Evolutionary conservation across 2,329 filamentous ascomycete genomes (phyloP).

Genomic region (Penicillium sp.): DNA sequence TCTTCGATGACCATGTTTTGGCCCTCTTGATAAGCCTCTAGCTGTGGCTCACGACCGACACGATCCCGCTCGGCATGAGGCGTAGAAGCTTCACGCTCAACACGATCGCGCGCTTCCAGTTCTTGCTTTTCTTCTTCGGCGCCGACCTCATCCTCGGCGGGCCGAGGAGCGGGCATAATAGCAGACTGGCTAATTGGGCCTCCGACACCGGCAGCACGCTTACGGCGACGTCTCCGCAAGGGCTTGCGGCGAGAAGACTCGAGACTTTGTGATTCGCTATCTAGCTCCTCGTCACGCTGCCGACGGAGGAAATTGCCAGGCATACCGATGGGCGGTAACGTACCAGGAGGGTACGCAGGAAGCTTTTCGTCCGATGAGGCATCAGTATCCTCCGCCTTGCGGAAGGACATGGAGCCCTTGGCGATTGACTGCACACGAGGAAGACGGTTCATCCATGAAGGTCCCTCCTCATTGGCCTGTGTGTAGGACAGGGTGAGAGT

Average conservation of each 20-base stretch:
- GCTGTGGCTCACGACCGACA: slow-evolving; percentile 35
- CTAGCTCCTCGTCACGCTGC: slow-evolving; percentile 65
- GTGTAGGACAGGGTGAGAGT: slow-evolving; percentile 97
- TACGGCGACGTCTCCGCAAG: slow-evolving; percentile 58
- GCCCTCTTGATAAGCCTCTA: slow-evolving; percentile 80
- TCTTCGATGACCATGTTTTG: slow-evolving; percentile 78
- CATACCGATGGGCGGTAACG: slow-evolving; percentile 67
- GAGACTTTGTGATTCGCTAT: slow-evolving; percentile 55
- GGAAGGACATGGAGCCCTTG: slow-evolving; percentile 70
- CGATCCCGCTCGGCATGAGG: slow-evolving; percentile 30
- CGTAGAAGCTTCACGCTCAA: slow-evolving; percentile 40
- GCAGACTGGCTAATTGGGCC: slow-evolving; percentile 88
- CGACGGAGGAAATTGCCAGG: slow-evolving; percentile 77
- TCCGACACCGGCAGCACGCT: slow-evolving; percentile 73
- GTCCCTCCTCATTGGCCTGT: slow-evolving; percentile 78
- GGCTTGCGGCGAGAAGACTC: slow-evolving; percentile 52
- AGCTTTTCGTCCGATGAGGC: slow-evolving; percentile 57
- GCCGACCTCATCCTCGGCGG: slow-evolving; percentile 31
- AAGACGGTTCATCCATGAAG: slow-evolving; percentile 91
- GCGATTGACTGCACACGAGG: slow-evolving; percentile 81
- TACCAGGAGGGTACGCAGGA: slow-evolving; percentile 63
- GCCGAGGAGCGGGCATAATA: slow-evolving; percentile 63
- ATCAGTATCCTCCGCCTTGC: slow-evolving; percentile 68
- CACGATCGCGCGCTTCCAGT: slow-evolving; percentile 25
- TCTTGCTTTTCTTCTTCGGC: slow-evolving; percentile 23